Evolutionary conservation across 441 rosid genomes (phyloP).

Genomic region (Euphorbia corollata): DNA sequence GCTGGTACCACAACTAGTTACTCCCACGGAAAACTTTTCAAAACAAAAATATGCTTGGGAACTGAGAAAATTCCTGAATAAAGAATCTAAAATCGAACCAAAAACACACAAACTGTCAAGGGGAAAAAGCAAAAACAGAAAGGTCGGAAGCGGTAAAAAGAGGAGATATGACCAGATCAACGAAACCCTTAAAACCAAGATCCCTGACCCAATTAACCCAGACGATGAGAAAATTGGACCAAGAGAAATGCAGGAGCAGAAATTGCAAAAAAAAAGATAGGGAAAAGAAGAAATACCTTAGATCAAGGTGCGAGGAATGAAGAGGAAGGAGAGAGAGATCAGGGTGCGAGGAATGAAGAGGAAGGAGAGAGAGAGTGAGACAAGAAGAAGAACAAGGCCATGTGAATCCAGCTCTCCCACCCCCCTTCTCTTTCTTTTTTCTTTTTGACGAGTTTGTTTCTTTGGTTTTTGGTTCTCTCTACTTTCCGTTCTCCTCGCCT

Average conservation of each 20-base stretch:
- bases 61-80: background rate
- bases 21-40: background rate
- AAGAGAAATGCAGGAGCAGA: background rate
- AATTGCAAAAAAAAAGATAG: background rate
- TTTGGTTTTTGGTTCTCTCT: conserved; percentile 4
- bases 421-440: background rate
- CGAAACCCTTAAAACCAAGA: background rate
- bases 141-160: background rate
- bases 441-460: conserved; percentile 8
- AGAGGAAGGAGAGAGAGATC: conserved; percentile 11
- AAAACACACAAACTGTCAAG: background rate
- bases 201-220: background rate
- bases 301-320: conserved; percentile 55
- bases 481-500: conserved; percentile 33
- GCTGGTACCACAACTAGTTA: background rate
- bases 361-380: background rate
- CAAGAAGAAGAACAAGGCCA: conserved; percentile 41
- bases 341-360: conserved; percentile 25
- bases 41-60: background rate
- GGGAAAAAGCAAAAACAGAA: background rate
- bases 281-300: conserved; percentile 39
- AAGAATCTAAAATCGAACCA: background rate
- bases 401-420: conserved; percentile 59
- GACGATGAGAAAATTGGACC: background rate
- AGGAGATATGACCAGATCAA: background rate